Percentiles rank a stretch among this genome's conserved stretches.
Evolutionary conservation across 2,329 filamentous ascomycete species (phyloP).

Genomic region (Clarireedia homoeocarpa): DNA sequence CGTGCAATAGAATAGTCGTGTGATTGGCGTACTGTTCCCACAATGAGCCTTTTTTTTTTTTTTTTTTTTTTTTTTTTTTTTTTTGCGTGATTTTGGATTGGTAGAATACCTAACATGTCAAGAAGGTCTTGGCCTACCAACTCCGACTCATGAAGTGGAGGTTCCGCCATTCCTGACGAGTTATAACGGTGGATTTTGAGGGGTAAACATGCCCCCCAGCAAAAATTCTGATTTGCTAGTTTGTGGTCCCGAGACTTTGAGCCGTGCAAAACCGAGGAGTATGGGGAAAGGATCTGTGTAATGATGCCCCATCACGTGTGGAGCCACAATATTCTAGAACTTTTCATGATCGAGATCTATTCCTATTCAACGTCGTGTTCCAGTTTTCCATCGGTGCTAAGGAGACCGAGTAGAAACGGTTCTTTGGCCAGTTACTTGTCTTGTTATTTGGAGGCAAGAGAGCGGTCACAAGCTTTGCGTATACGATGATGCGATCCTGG

Average conservation of each 20-base stretch:
- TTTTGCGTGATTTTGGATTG: not conserved
- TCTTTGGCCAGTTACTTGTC: not conserved
- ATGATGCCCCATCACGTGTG: conserved; percentile 2
- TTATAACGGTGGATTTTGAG: not conserved
- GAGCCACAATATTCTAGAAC: conserved; percentile 4
- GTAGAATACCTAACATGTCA: not conserved
- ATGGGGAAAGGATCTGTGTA: not conserved
- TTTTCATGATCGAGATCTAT: conserved; percentile 2
- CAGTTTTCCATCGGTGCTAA: not conserved
- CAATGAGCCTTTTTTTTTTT: not conserved
- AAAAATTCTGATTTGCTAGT: conserved; percentile 2
- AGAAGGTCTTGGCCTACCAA: not conserved
- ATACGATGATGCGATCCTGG: conserved; percentile 1
- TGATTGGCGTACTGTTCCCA: not conserved
- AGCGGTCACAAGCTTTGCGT: conserved; percentile 6
- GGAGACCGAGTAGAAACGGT: conserved; percentile 1
- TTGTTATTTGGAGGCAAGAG: not conserved
- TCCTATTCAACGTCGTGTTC: not conserved
- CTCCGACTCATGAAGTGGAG: not conserved
- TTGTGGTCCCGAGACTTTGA: not conserved
- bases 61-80: not conserved
- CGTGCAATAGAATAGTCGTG: not conserved
- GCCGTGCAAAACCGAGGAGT: conserved; percentile 3
- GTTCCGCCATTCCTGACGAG: conserved; percentile 6
- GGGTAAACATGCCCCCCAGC: not conserved